Evolutionary conservation across 352 stramenopile genomes (phyloP), one percentile per base, ranked within the genome.

Genomic region (Blastocystis sp.): DNA sequence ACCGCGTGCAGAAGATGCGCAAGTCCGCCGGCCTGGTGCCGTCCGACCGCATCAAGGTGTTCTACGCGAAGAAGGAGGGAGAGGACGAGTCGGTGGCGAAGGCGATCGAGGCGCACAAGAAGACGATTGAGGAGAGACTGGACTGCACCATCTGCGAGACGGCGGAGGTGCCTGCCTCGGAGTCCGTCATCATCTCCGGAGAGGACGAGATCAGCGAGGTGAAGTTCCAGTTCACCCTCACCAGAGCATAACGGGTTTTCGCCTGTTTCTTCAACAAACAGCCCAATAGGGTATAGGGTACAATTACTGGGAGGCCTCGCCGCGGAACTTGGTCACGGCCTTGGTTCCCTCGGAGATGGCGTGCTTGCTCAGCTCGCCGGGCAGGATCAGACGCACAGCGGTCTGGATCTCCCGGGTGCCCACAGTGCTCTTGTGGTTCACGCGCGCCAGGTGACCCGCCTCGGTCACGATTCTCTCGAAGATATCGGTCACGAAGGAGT

Each of bases 1-100:
- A 96, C 89, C 93, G 94, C 59, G 95, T 99, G 89, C 97, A 99
- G 90, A 98, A 99, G 91, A 91, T 99, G 70, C 92, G 97, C 56
- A 99, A 99, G 91, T 95, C 93, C 89, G 93, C 95, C 17, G 95
- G 95, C 4, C 91, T 99, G 4, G 93, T 96, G 76, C 90, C 97
- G 52, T 93, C 93, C 88, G 96, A 99, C 91, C 94, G 95, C 89
- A 95, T 98, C 86, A 95, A 98, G 88, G 94, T 98, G 3, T 98
- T 96, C 91, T 98, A 95, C 77, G 69, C 91, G 62, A 92, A 98
- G 89, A 89, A 93, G 69, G 90, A 91, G 1, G 92, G 91, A 41
- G 91, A 92, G 1, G 91, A 93, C 74, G 88, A 90, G 67, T 90
- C 90, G 60, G 90, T 94, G 1, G 69, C 89, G 11, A 89, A 66